Evolutionary conservation across 352 stramenopile species (phyloP).

Genomic region (Phytophthora chlamydospora): DNA sequence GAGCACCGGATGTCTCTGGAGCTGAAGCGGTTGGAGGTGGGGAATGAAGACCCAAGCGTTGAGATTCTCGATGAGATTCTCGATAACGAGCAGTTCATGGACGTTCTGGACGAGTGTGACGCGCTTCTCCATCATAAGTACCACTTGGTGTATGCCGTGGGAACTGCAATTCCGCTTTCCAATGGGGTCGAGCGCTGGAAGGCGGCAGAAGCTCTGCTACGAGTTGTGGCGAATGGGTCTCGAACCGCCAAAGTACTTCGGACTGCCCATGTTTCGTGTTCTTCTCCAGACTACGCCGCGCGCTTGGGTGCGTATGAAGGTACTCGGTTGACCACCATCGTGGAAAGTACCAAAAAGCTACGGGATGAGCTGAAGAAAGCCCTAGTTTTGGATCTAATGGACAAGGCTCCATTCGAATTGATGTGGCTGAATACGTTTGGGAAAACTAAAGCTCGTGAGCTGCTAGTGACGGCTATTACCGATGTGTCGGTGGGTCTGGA

Average conservation of each 20-base stretch:
- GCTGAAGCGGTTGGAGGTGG: conserved; percentile 63
- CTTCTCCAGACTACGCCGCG: conserved; percentile 38
- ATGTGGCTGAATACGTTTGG: conserved; percentile 61
- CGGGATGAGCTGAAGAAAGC: conserved; percentile 40
- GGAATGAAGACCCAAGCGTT: conserved; percentile 1
- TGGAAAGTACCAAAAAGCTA: conserved; percentile 19
- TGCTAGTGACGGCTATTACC: conserved; percentile 44
- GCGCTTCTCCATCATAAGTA: conserved; percentile 88
- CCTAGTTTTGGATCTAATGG: conserved; percentile 67
- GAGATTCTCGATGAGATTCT: conserved; percentile 51
- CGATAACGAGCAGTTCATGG: conserved; percentile 54
- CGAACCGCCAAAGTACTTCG: conserved; percentile 46
- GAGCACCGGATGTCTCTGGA: conserved; percentile 90
- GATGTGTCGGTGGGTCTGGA: conserved; percentile 40
- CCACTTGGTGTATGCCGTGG: conserved; percentile 89
- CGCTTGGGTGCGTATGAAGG: conserved; percentile 51
- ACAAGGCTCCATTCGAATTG: conserved; percentile 62
- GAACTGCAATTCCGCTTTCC: conserved; percentile 48
- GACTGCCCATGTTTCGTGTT: conserved; percentile 41
- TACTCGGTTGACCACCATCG: conserved; percentile 43
- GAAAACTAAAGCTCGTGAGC: conserved; percentile 4
- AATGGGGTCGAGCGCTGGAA: conserved; percentile 58
- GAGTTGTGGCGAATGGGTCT: conserved; percentile 20
- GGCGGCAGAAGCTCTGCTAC: conserved; percentile 57
- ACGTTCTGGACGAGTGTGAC: conserved; percentile 91